Base-by-base conservation (phyloP, 208 protist genomes). In the Wallacemonas rigidus region DNA sequence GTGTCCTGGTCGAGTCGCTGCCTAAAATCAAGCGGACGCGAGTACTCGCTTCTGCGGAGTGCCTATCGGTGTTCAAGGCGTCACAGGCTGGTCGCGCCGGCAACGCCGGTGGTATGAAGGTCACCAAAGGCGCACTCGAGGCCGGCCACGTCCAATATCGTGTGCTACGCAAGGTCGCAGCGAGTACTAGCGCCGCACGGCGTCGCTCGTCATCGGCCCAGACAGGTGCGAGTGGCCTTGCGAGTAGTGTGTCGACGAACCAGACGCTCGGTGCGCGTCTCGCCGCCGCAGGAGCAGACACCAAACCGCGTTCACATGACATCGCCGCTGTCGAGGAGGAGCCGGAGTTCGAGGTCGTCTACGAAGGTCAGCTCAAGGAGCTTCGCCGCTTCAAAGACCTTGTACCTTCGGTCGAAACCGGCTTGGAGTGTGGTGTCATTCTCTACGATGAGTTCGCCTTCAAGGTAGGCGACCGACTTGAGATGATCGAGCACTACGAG, bases 381-480 rank as follows among this genome's bases (percentile, higher is more conserved):
- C 74, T 97, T 38, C 87, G 93, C 35, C 90, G 91, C 36, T 95
- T 95, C 71, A 96, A 96, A 68, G 91, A 97, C 7, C 77, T 94
- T 36, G 91, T 96, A 26, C 87, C 89, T 36, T 87, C 76, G 35
- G 90, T 97, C 14, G 93, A 97, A 69, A 75, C 76, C 11, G 93
- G 93, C 14, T 65, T 96, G 15, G 93, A 97, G 71, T 97, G 93
- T 63, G 93, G 93, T 39, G 89, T 96, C 8, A 93, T 97, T 55
- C 77, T 97, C 35, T 78, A 93, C 69, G 91, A 97, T 71, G 90
- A 91, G 74, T 97, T 96, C 75, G 65, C 81, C 53, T 97, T 97
- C 64, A 79, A 81, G 12, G 68, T 73, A 1, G 92, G 92, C 5
- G 92, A 97, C 61, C 72, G 89, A 53, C 73, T 97, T 43, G 83